Evolutionary conservation across 2,329 filamentous ascomycete genomes (phyloP), one percentile per base, ranked within the genome.

Genomic region (Fusarium luffae): DNA sequence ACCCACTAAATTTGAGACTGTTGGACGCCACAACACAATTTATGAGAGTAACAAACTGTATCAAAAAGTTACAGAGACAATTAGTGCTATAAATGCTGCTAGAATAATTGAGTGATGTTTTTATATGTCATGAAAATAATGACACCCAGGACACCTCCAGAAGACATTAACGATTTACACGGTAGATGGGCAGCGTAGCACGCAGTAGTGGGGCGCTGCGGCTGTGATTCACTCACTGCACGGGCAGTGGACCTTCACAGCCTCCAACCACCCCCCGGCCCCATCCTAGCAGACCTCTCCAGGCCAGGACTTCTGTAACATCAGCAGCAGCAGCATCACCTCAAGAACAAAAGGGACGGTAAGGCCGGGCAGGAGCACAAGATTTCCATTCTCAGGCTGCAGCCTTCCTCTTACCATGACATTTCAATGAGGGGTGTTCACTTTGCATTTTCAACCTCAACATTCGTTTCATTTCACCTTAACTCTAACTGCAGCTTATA

Each of bases 191-290:
- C 51, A 21, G 18, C 28, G 62, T 62, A 69, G 59, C 70, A 55
- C 42, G 27, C 41, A 41, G 51, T 19, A 4, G 21, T 54, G 66
- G 61, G 60, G 41, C 50, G 34, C 60, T 71, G 66, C 71, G 71
- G 72, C 72, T 72, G 72, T 74, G 72, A 73, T 71, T 64, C 67
- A 70, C 69, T 69, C 67, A 70, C 69, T 69, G 50, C 70, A 51
- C 46, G 32, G 52, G 52, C 41, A 71, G 72, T 71, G 65, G 68
- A 63, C 48, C 41, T 46, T 68, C 70, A 66, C 61, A 61, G 61
- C 70, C 55, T 68, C 42, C 52, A 59, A 32, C 44, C 46, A 23
- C n/a, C 52, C 60, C 44, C 49, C 34, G 14, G 49, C 18, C 49
- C 48, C 23, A 50, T 50, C 48, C 48, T 50, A 50, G 48, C 32